Conservation (phyloP, 2,329 filamentous ascomycete species). For the Talaromyces funiculosus region DNA sequence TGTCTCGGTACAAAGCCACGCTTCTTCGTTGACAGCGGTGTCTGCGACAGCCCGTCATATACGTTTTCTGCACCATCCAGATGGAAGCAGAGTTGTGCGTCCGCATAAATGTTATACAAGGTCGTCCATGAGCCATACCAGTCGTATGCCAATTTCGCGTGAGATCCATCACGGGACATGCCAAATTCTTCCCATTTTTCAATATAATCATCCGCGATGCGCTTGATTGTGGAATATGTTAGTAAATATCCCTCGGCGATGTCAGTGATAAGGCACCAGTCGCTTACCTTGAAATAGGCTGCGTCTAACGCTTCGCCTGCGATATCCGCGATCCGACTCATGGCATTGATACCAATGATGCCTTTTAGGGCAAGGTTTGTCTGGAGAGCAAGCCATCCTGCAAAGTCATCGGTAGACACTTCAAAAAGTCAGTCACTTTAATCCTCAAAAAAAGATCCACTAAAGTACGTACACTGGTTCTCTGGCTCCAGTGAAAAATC, state of each 20-base stretch:
- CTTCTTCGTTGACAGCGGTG: constrained; percentile 27
- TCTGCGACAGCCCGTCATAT: constrained; percentile 16
- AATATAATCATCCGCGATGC: constrained; percentile 62
- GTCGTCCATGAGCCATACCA: constrained; percentile 78
- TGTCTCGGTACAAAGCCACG: constrained; percentile 63
- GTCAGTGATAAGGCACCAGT: background rate
- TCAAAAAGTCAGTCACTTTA: background rate
- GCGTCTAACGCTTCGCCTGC: constrained; percentile 55
- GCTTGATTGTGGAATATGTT: background rate
- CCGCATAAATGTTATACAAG: constrained; percentile 78
- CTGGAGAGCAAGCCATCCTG: constrained; percentile 69
- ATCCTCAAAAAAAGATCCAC: background rate
- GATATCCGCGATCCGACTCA: constrained; percentile 63
- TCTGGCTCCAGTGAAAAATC: constrained; percentile 67
- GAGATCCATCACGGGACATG: constrained; percentile 62
- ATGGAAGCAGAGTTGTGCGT: constrained; percentile 76
- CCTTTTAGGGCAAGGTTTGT: constrained; percentile 80
- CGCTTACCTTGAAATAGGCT: constrained; percentile 14
- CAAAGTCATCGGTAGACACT: constrained; percentile 80
- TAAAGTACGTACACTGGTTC: constrained; percentile 54
- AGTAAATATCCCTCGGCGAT: too few species aligned
- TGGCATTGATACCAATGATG: constrained; percentile 74
- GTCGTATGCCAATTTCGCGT: constrained; percentile 74
- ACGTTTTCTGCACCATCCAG: constrained; percentile 25
- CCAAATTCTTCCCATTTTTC: constrained; percentile 65